These are phyloP conservation scores for Cryptococcus floricola DNA, from an alignment of 1,284 basidiomycete species.

Conservation along the genomic window DNA sequence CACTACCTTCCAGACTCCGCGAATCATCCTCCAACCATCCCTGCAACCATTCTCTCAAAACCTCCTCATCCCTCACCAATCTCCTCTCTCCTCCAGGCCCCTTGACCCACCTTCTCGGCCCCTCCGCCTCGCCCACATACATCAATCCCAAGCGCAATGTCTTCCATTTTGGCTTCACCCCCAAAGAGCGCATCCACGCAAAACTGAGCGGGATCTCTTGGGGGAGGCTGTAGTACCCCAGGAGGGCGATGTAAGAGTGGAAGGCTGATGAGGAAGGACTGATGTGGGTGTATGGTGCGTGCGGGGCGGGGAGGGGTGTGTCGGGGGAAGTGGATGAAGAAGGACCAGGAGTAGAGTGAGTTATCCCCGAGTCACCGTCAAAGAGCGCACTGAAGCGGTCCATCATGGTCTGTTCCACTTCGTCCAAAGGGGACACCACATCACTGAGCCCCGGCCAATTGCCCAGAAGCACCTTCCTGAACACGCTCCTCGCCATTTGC, in stretches of 20 bases:
- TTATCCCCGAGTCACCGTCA: neutral
- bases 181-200: conserved; percentile 69
- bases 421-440: conserved; percentile 30
- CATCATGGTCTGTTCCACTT: conserved; percentile 12
- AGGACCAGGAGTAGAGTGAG: neutral
- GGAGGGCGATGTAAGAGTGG: conserved; percentile 61
- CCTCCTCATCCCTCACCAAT: conserved; percentile 51
- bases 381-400: conserved; percentile 18
- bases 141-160: conserved; percentile 64
- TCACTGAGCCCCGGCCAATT: conserved; percentile 37
- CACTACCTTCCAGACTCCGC: neutral
- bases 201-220: conserved; percentile 65
- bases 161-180: conserved; percentile 55
- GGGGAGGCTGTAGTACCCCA: conserved; percentile 56
- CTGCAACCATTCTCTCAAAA: conserved; percentile 59
- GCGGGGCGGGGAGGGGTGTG: conserved; percentile 7
- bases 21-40: conserved; percentile 58
- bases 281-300: conserved; percentile 49
- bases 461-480: conserved; percentile 28
- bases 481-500: conserved; percentile 29
- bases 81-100: conserved; percentile 36
- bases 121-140: conserved; percentile 66
- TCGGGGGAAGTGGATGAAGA: neutral
- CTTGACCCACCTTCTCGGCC: conserved; percentile 59
- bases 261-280: conserved; percentile 57